phyloP scores from a whole-genome alignment of 192 early-diverging fungal species.

The Gaertneriomyces sp. region DNA sequence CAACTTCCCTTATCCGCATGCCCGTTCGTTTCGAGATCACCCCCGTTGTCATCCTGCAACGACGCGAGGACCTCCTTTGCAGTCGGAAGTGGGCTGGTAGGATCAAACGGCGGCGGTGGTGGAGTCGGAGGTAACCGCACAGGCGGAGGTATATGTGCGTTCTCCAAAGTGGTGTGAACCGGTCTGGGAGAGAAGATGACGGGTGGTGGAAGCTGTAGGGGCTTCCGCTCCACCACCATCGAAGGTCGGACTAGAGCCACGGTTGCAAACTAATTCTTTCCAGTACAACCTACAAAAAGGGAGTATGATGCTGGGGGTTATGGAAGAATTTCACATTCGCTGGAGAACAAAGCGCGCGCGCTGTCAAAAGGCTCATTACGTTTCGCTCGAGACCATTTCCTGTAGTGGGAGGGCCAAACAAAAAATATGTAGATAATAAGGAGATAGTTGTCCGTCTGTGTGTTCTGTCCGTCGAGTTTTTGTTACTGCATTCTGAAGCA shows the following conservation, averaged over 20 bases:
- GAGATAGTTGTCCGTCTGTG: too few species aligned
- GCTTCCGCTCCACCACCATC: constrained; percentile 30
- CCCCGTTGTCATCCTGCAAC: too few species aligned
- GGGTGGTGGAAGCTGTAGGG: constrained; percentile 27
- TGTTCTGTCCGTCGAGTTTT: too few species aligned
- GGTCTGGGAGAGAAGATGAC: constrained; percentile 26
- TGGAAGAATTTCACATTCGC: too few species aligned
- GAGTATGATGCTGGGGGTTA: too few species aligned
- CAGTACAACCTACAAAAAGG: too few species aligned
- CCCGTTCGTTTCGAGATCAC: neutral
- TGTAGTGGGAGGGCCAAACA: too few species aligned
- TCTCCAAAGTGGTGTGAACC: constrained; percentile 19
- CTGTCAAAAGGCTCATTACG: too few species aligned
- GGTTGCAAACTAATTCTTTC: neutral
- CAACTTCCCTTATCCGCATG: neutral
- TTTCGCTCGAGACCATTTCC: too few species aligned
- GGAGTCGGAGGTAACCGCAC: constrained; percentile 22
- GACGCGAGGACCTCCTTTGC: neutral
- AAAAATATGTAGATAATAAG: too few species aligned
- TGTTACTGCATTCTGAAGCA: too few species aligned
- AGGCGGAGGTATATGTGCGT: constrained; percentile 9
- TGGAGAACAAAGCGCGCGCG: too few species aligned
- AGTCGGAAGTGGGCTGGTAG: constrained; percentile 16
- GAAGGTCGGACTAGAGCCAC: constrained; percentile 26
- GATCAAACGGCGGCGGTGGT: constrained; percentile 27